Evolutionary conservation across 768 basidiomycete genomes (phyloP).

Genomic region (Boletus tomentosulus): DNA sequence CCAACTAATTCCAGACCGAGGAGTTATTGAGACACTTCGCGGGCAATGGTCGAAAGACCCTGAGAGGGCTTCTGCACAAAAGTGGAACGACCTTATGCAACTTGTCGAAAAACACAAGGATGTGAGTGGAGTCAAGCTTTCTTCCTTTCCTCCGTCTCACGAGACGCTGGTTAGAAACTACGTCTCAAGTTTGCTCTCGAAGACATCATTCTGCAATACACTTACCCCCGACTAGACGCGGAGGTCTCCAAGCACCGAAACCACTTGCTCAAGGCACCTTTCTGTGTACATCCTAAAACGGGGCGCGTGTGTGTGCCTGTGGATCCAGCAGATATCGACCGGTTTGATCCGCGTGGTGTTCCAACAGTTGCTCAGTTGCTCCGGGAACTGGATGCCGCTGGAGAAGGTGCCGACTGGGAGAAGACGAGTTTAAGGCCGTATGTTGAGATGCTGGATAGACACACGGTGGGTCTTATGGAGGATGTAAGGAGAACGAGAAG

Average conservation of each 20-base stretch:
- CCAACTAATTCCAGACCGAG: constrained; percentile 64
- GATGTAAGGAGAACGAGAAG: constrained; percentile 26
- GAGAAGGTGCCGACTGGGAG: constrained; percentile 73
- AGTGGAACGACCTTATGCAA: constrained; percentile 67
- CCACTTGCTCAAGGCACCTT: constrained; percentile 96
- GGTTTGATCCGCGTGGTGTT: constrained; percentile 80
- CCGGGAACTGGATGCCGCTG: constrained; percentile 61
- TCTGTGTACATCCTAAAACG: constrained; percentile 95
- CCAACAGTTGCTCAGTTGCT: constrained; percentile 87
- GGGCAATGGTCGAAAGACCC: constrained; percentile 56
- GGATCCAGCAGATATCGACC: constrained; percentile 67
- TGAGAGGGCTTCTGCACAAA: constrained; percentile 54
- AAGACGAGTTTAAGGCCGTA: constrained; percentile 86
- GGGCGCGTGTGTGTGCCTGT: constrained; percentile 94
- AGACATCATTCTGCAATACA: constrained; percentile 90
- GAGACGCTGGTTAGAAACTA: constrained; percentile 1
- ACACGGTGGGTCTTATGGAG: constrained; percentile 38
- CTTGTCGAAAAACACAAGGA: constrained; percentile 31
- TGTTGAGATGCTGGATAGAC: constrained; percentile 83
- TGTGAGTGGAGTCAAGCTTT: constrained; percentile 25
- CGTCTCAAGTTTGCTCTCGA: constrained; percentile 56
- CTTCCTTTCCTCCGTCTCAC: not conserved
- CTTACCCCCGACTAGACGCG: constrained; percentile 92
- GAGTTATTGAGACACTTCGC: constrained; percentile 45
- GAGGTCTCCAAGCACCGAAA: constrained; percentile 98